A percentile compares a stretch with the other conserved stretches of the same genome.
Conservation (phyloP, 441 rosid genomes). For the Lepidium campestre region DNA sequence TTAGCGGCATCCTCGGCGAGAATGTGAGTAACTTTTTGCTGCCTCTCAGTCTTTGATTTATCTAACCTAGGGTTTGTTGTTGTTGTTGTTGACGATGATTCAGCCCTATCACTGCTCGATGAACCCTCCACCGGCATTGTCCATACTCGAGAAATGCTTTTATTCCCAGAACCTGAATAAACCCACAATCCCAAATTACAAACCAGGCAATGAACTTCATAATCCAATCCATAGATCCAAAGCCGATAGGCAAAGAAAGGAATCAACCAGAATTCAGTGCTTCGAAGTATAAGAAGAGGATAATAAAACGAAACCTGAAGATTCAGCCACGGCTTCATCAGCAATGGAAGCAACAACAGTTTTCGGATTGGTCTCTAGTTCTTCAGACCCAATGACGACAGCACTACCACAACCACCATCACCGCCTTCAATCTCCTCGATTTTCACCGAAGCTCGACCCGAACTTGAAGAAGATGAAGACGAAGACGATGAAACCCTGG, state of each 20-base stretch:
- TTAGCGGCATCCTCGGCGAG: slow-evolving; percentile 77
- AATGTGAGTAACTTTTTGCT: slow-evolving; percentile 40
- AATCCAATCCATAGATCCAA: background rate
- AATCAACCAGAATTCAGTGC: background rate
- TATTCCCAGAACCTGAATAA: slow-evolving; percentile 30
- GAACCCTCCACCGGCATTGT: slow-evolving; percentile 32
- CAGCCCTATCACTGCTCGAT: slow-evolving; percentile 34
- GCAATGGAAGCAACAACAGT: slow-evolving; percentile 24
- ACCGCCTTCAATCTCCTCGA: slow-evolving; percentile 37
- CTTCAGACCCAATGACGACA: slow-evolving; percentile 27
- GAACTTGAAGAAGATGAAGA: slow-evolving; percentile 40
- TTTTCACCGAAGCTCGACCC: slow-evolving; percentile 31
- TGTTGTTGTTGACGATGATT: slow-evolving; percentile 34
- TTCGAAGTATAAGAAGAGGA: too few relatives aligned
- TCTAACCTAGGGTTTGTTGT: slow-evolving; percentile 36
- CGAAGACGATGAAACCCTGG: slow-evolving; percentile 24
- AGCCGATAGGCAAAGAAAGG: background rate
- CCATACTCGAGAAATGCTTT: slow-evolving; percentile 35
- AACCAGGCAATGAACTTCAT: background rate
- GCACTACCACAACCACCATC: slow-evolving; percentile 26
- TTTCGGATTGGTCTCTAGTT: slow-evolving; percentile 24
- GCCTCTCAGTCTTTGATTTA: slow-evolving; percentile 70
- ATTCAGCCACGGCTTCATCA: slow-evolving; percentile 31
- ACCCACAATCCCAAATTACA: background rate
- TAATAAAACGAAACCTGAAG: slow-evolving; percentile 40